Percentiles rank a stretch among this genome's conserved stretches.
phyloP scores from a whole-genome alignment of 495 filamentous ascomycete genomes.

The Xylaria grammica region DNA sequence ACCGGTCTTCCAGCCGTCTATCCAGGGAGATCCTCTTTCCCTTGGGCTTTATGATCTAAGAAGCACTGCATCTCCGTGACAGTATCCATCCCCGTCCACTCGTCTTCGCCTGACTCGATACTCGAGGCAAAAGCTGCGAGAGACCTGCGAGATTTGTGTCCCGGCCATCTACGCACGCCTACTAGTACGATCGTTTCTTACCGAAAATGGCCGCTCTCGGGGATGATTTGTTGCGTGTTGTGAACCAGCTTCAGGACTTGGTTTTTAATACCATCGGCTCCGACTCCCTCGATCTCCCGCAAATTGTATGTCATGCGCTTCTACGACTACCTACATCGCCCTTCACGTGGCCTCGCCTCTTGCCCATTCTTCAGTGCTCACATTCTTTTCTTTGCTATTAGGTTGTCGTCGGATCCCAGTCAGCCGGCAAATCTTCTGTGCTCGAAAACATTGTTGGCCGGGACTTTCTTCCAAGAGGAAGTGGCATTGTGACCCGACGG shows the following conservation, averaged over 20 bases:
- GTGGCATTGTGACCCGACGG: slow-evolving; percentile 92
- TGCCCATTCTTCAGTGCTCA: slow-evolving; percentile 25
- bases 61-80: background rate
- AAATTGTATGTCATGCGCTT: slow-evolving; percentile 76
- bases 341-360: background rate
- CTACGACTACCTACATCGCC: background rate
- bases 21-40: slow-evolving; percentile 2
- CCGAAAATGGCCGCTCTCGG: slow-evolving; percentile 68
- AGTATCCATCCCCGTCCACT: background rate
- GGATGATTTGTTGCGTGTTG: slow-evolving; percentile 88
- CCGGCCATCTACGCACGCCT: slow-evolving; percentile 7
- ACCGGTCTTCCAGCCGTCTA: background rate
- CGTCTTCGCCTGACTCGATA: background rate
- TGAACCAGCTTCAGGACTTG: slow-evolving; percentile 96
- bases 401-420: slow-evolving; percentile 99
- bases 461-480: slow-evolving; percentile 95
- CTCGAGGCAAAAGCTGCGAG: slow-evolving; percentile 12
- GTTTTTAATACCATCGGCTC: slow-evolving; percentile 99
- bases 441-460: slow-evolving; percentile 98
- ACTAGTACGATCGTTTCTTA: slow-evolving; percentile 12
- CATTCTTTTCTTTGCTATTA: slow-evolving; percentile 41
- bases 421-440: slow-evolving; percentile 98
- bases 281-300: slow-evolving; percentile 94
- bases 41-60: slow-evolving; percentile 7
- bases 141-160: slow-evolving; percentile 6